Percentiles rank a stretch among this genome's conserved stretches.
Conservation (phyloP, 164 flowering plant genomes). For the Hamamelis virginiana region DNA sequence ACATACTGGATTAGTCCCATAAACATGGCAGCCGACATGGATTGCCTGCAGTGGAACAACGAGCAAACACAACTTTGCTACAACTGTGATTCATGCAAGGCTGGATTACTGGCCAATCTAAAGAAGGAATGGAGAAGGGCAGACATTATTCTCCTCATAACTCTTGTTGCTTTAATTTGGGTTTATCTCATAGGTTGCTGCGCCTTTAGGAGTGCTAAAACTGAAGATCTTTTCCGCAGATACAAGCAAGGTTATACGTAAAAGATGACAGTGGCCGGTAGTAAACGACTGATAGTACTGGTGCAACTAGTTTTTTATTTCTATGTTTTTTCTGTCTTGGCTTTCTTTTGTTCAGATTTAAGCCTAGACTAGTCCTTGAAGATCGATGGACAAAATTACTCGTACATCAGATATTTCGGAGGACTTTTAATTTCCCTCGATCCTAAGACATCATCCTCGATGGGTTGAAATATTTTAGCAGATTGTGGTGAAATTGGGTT, state of each 20-base stretch:
- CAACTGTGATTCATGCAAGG: constrained; percentile 85
- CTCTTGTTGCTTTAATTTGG: constrained; percentile 61
- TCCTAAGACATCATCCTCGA: too few relatives aligned
- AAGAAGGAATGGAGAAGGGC: constrained; percentile 81
- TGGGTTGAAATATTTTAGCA: too few relatives aligned
- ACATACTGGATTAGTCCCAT: constrained; percentile 95
- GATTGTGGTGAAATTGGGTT: background rate
- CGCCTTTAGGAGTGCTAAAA: constrained; percentile 88
- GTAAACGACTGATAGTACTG: too few relatives aligned
- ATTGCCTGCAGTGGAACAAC: constrained; percentile 84
- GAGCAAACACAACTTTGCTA: constrained; percentile 88
- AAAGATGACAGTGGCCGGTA: background rate
- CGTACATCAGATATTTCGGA: too few relatives aligned
- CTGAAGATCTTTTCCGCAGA: constrained; percentile 72
- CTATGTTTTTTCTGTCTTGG: too few relatives aligned
- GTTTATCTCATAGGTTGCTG: constrained; percentile 80
- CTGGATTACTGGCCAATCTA: constrained; percentile 76
- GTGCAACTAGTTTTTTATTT: too few relatives aligned
- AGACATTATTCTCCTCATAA: constrained; percentile 56
- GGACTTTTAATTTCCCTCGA: too few relatives aligned
- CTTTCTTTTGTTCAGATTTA: too few relatives aligned
- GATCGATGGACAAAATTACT: too few relatives aligned
- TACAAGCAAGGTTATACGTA: constrained; percentile 80
- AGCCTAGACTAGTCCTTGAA: too few relatives aligned
- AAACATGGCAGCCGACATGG: constrained; percentile 71